phyloP scores from a whole-genome alignment of 164 flowering plant species.

The Tinospora cordifolia region DNA sequence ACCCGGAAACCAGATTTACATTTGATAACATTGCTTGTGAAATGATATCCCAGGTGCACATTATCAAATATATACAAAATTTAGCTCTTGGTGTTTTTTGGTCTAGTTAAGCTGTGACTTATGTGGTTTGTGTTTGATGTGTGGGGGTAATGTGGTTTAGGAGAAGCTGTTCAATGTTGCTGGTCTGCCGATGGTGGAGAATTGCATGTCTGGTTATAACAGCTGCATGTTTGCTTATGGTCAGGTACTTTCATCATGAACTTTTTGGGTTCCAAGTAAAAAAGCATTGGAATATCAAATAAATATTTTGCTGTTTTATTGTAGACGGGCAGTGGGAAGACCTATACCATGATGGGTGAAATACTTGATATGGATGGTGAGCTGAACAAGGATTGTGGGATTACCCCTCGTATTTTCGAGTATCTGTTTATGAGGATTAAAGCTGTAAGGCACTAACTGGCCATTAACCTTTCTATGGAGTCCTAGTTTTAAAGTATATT shows the following conservation, averaged over 20 bases:
- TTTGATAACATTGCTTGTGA: slow-evolving; percentile 84
- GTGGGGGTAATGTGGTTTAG: slow-evolving; percentile 23
- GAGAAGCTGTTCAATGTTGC: slow-evolving; percentile 76
- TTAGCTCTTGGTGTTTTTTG: not conserved
- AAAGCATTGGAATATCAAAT: not conserved
- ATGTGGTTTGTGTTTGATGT: not conserved
- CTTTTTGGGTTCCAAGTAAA: slow-evolving; percentile 4
- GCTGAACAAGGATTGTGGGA: slow-evolving; percentile 60
- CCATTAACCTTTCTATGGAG: not conserved
- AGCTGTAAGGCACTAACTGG: slow-evolving; percentile 29
- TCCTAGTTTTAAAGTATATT: not conserved
- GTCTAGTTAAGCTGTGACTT: not conserved
- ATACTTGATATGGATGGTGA: slow-evolving; percentile 43
- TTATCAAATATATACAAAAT: not conserved
- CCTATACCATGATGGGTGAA: slow-evolving; percentile 95
- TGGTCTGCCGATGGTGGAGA: slow-evolving; percentile 89
- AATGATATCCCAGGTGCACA: slow-evolving; percentile 66
- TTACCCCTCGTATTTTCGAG: slow-evolving; percentile 82
- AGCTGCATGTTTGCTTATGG: slow-evolving; percentile 98
- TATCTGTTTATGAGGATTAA: slow-evolving; percentile 58
- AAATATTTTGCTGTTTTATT: slow-evolving; percentile 16
- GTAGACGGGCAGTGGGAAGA: slow-evolving; percentile 97
- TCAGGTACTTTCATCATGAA: slow-evolving; percentile 42
- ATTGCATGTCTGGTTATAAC: slow-evolving; percentile 92
- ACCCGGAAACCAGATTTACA: slow-evolving; percentile 83